These are phyloP conservation scores for Amanita pseudoporphyria DNA, from an alignment of 768 basidiomycete species.

Conservation along the genomic window DNA sequence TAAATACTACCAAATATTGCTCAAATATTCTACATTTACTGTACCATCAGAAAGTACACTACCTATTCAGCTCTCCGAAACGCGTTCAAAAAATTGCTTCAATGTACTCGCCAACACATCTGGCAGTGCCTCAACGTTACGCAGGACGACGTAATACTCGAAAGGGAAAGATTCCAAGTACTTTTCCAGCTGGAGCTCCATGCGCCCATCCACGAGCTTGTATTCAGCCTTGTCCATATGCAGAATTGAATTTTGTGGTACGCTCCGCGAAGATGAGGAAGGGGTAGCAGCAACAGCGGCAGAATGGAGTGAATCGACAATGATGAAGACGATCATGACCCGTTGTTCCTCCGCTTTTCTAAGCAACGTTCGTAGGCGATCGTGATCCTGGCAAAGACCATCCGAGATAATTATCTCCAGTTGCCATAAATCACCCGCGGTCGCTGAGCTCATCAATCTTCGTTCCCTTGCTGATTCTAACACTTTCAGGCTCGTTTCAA, in stretches of 20 bases:
- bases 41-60: too few relatives aligned
- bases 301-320: conserved; percentile 79
- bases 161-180: conserved; percentile 98
- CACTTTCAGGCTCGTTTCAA: conserved; percentile 68
- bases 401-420: conserved; percentile 97
- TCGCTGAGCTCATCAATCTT: conserved; percentile 46
- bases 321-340: conserved; percentile 94
- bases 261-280: conserved; percentile 13
- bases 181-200: conserved; percentile 81
- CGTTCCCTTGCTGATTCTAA: conserved; percentile 72
- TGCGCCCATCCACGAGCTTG: conserved; percentile 66
- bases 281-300: conserved; percentile 11
- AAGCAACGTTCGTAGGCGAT: conserved; percentile 67
- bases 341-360: conserved; percentile 82
- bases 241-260: conserved; percentile 68
- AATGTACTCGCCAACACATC: conserved; percentile 83
- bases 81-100: conserved; percentile 85
- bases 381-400: conserved; percentile 97
- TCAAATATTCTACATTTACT: too few relatives aligned
- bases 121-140: conserved; percentile 85
- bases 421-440: conserved; percentile 88
- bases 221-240: conserved; percentile 90
- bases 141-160: conserved; percentile 91
- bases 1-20: too few relatives aligned
- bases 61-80: conserved; percentile 52